phyloP scores from a whole-genome alignment of 2,329 filamentous ascomycete genomes.

The Fusarium newnesense region DNA sequence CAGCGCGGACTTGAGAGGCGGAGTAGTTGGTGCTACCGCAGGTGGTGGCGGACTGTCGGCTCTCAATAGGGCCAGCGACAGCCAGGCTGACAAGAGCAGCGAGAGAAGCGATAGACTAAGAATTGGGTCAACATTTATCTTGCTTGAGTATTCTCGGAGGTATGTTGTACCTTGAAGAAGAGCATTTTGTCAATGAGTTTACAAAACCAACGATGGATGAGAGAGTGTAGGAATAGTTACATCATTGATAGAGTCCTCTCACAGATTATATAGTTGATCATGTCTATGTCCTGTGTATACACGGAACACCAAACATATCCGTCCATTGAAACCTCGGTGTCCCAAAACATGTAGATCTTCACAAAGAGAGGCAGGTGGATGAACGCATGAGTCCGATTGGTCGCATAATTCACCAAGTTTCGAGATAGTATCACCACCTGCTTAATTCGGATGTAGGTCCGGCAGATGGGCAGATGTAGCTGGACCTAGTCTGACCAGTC shows the following conservation, averaged over 20 bases:
- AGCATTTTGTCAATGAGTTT: constrained; percentile 29
- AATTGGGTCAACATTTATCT: not conserved
- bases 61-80: constrained; percentile 43
- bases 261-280: not conserved
- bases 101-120: constrained; percentile 41
- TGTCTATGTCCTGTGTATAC: not conserved
- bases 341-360: constrained; percentile 11
- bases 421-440: constrained; percentile 31
- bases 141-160: accelerated
- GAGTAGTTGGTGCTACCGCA: constrained; percentile 48
- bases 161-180: constrained; percentile 28
- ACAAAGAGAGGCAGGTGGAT: constrained; percentile 27
- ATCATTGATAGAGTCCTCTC: not conserved
- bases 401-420: not conserved
- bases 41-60: constrained; percentile 39
- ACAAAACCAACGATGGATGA: not conserved
- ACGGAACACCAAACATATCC: not conserved
- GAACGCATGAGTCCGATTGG: constrained; percentile 18
- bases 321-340: not conserved
- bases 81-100: constrained; percentile 44
- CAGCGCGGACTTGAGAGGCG: constrained; percentile 42
- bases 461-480: constrained; percentile 4
- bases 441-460: constrained; percentile 28
- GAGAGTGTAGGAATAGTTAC: not conserved
- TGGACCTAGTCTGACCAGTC: constrained; percentile 14